Evolutionary conservation across 192 early-diverging fungal genomes (phyloP), one percentile per base, ranked within the genome.

Genomic region (Linnemannia exigua): DNA sequence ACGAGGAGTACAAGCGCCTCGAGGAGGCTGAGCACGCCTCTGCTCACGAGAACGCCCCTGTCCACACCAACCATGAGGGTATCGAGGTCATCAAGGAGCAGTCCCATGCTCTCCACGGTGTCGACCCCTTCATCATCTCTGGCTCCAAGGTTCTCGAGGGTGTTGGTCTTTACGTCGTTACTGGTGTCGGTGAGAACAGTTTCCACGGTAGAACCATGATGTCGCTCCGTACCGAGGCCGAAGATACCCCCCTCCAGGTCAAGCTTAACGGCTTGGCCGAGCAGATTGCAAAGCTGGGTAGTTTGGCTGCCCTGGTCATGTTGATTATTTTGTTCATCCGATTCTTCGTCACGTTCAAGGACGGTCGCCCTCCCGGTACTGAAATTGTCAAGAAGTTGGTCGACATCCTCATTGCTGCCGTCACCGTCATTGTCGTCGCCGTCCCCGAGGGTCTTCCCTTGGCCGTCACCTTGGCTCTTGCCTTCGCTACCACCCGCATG

Each of bases 391-490:
- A 88, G 74, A 89, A 89, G 44, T 80, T 96, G 51, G 92, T 95
- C 83, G 87, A 91, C 68, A 95, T 99, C 63, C 70, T 98, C 63
- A 97, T 99, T 87, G 91, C 95, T 17, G 95, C 95, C 33, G 93
- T 99, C 48, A 98, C 98, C 19, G 90, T 99, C 25, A 91, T 99
- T 50, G 98, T 99, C 38, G 98, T 99, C 15, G 98, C 98, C 37
- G 96, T 99, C 0, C 98, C 98, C 71, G 98, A 99, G 84, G 98
- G 98, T 41, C 91, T 99, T 31, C 98, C 98, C 25, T 87, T 99
- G 36, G 98, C 98, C 31, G 98, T 99, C 67, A 99, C 98, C 12
- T 89, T 99, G 68, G 94, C 98, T 4, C 91, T 99, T 50, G 97
- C 97, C 3, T 95, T 96, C 79, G 97, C 97, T 5, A 99, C 98